Conservation (phyloP, 2,329 filamentous ascomycete species). For the Monosporascus sp. region DNA sequence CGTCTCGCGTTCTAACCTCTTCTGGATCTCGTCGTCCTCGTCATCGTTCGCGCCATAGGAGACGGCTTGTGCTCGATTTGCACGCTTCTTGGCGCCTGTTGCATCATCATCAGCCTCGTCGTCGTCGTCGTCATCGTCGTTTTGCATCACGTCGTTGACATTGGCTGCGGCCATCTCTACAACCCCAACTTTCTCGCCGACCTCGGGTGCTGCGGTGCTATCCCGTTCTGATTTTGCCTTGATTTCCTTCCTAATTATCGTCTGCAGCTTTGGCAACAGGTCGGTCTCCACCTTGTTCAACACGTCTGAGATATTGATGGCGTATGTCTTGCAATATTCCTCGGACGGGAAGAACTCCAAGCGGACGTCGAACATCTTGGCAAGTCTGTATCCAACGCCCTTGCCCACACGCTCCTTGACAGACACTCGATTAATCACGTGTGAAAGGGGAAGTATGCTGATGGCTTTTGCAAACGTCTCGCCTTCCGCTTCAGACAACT, state of each 20-base stretch:
- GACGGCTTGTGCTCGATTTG: conserved; percentile 74
- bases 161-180: conserved; percentile 45
- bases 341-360: conserved; percentile 77
- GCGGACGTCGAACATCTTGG: conserved; percentile 79
- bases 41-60: conserved; percentile 93
- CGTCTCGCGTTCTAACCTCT: conserved; percentile 54
- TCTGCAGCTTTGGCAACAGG: conserved; percentile 68
- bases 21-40: conserved; percentile 73
- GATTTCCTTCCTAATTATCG: conserved; percentile 69
- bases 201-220: conserved; percentile 68
- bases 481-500: conserved; percentile 62
- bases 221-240: conserved; percentile 69
- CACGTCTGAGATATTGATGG: conserved; percentile 74
- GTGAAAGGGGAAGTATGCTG: conserved; percentile 75
- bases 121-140: conserved; percentile 62
- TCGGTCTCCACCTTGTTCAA: conserved; percentile 73
- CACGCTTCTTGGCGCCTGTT: conserved; percentile 66
- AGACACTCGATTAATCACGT: conserved; percentile 74
- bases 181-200: conserved; percentile 51
- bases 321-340: conserved; percentile 83
- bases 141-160: conserved; percentile 27
- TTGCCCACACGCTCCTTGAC: conserved; percentile 76
- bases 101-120: conserved; percentile 76
- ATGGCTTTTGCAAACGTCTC: conserved; percentile 88
- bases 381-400: conserved; percentile 61